Evolutionary conservation across 176 grass and related monocot genomes (phyloP).

Genomic region (Panicum miliaceum): DNA sequence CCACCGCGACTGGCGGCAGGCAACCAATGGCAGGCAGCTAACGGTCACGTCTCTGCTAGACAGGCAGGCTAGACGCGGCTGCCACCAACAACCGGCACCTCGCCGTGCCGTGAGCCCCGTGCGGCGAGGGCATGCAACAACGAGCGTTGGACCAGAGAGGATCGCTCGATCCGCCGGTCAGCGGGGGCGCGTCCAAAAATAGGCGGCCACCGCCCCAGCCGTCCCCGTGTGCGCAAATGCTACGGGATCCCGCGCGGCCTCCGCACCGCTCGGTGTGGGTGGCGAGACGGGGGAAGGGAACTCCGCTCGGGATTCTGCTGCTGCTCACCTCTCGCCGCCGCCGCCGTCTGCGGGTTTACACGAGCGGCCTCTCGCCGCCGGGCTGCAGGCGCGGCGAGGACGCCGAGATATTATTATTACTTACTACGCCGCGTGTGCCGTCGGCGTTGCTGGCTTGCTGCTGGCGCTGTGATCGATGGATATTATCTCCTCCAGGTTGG

Average conservation of each 20-base stretch:
- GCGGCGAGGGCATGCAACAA: neutral
- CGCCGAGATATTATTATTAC: neutral
- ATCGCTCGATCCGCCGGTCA: neutral
- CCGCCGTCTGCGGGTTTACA: neutral
- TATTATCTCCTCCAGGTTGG: slow-evolving; percentile 2
- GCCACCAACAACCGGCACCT: neutral
- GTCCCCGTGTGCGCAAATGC: too few species aligned
- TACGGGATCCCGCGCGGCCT: too few species aligned
- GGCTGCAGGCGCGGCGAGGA: neutral
- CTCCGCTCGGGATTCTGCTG: neutral
- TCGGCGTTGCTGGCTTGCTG: neutral
- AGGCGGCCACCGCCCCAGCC: neutral
- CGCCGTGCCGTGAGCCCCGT: neutral
- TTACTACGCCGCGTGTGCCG: neutral
- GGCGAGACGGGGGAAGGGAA: neutral
- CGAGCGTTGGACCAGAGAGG: neutral
- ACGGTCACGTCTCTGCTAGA: neutral
- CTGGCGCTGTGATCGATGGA: neutral
- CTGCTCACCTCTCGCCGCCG: slow-evolving; percentile 34
- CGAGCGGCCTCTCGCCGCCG: neutral
- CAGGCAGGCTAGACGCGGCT: neutral
- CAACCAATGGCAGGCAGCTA: slow-evolving; percentile 12
- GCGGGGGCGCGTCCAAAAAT: slow-evolving; percentile 18
- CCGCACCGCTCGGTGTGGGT: neutral
- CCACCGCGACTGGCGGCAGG: neutral